Base-by-base conservation (phyloP, 495 filamentous ascomycete species). In the Achaetomiella virescens region DNA sequence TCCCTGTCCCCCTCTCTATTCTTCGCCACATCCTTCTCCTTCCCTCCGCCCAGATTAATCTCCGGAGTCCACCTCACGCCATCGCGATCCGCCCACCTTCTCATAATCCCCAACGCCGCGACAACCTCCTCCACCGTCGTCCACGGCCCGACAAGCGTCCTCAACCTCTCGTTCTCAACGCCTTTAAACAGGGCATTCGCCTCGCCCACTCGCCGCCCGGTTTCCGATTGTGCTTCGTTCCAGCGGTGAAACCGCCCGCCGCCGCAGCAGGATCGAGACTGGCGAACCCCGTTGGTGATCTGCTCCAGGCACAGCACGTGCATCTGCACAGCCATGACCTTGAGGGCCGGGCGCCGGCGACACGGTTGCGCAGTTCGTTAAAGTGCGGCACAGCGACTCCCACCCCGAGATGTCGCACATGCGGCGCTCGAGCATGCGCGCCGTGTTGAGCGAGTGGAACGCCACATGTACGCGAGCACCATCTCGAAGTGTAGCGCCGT, bases 391-490 rank as follows among this genome's bases (percentile, higher is more conserved):
- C 20, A 68, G 58, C 36, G 57, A 49, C 33, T 64, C 55, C 68
- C 70, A 74, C 14, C 48, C 43, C 6, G 22, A 33, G 20, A 59
- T 33, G 25, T 70, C 65, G 45, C 40, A 48, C 27, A 52, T 40
- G 40, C 58, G 60, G 47, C 64, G 59, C 24, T 64, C 60, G 45
- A 68, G 33, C 22, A 48, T 40, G 15, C 66, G 60, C 9, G 38
- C 58, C 37, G 59, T 50, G 57, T 72, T 69, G 36, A 66, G 47
- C 4, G 55, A 40, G 48, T 67, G 51, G 52, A 72, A 78, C 0
- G 67, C 59, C 8, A 70, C 66, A 76, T 75, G 61, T 75, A 78
- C 1, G 67, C 58, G 8, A 71, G 57, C 0, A 76, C 48, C 67
- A 72, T 72, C 56, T 78, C 74, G 12, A 78, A 55, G 38, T 73